Base-by-base conservation (phyloP, 495 filamentous ascomycete species). In the Podospora pseudoanserina region DNA sequence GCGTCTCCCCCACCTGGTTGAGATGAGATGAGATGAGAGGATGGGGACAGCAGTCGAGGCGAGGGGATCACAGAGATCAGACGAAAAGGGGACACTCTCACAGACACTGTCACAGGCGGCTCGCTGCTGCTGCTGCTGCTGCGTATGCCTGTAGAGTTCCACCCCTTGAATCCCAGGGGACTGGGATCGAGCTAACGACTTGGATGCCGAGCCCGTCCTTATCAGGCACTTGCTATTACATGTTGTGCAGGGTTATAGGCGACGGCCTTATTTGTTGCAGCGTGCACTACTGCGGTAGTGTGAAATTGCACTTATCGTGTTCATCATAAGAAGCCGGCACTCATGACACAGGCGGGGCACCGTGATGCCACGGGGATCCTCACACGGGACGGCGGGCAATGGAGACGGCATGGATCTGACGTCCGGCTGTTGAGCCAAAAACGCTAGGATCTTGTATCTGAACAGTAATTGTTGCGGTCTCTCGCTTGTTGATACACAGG, bases 161-260 rank as follows among this genome's bases (percentile, higher is more conserved):
- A 73, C 71, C 68, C 59, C 61, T 67, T 23, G 68, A 65, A 74
- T 77, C 72, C 77, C 75, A 74, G 73, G 75, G 71, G 71, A 72
- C 71, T 76, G 75, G 77, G 74, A 79, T 79, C 67, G 70, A 72
- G 72, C 74, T 76, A 77, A 54, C 68, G 68, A 74, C 30, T 62
- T 58, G 74, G 68, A 75, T 79, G 73, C 77, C 77, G 74, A 76
- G 69, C 71, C 71, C 68, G 64, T 74, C 61, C 67, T 68, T 74
- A 74, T 77, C 72, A 76, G 71, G 61, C 68, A 63, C 62, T 60
- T 67, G 62, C 44, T 74, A 73, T 69, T 74, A 66, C 69, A 71
- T 65, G 62, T 16, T 49, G 39, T 63, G 69, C 69, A 73, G 65
- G 73, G 73, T 68, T 61, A 67, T 62, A 28, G 49, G 55, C 19